Conservation (phyloP, 2,329 filamentous ascomycete species). For the Aspergillus arachidicola region DNA sequence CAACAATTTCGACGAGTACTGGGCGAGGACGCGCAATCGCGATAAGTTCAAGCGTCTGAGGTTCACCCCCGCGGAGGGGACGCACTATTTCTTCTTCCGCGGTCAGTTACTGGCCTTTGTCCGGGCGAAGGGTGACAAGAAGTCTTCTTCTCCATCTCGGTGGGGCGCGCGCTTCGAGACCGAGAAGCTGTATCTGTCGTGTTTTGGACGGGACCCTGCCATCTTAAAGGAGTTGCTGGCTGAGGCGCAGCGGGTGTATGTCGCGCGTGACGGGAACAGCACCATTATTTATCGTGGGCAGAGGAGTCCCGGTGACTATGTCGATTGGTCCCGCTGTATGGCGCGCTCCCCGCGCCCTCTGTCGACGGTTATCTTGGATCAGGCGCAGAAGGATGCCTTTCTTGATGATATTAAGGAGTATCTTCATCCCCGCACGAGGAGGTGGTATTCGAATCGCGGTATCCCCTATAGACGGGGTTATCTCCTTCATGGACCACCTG, state of each 20-base stretch:
- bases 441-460: conserved; percentile 82
- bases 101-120: conserved; percentile 52
- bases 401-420: conserved; percentile 60
- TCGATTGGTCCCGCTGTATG: conserved; percentile 41
- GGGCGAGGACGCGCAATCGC: conserved; percentile 41
- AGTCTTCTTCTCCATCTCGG: conserved; percentile 7
- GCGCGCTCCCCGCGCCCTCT: conserved; percentile 53
- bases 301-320: conserved; percentile 21
- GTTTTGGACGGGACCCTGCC: conserved; percentile 36
- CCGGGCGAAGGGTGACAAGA: conserved; percentile 31
- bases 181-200: conserved; percentile 38
- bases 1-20: conserved; percentile 44
- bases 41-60: conserved; percentile 39
- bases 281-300: conserved; percentile 44
- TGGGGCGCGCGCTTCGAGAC: conserved; percentile 21
- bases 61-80: conserved; percentile 69
- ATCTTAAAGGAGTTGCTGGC: conserved; percentile 38
- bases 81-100: conserved; percentile 70
- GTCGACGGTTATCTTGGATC: conserved; percentile 58
- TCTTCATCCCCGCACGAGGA: conserved; percentile 52
- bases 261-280: conserved; percentile 37
- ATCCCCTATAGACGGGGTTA: conserved; percentile 87
- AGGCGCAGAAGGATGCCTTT: conserved; percentile 52
- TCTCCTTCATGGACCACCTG: conserved; percentile 77
- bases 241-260: conserved; percentile 40